Base-by-base conservation (phyloP, 2,329 filamentous ascomycete species). In the Ophiostoma australiae region DNA sequence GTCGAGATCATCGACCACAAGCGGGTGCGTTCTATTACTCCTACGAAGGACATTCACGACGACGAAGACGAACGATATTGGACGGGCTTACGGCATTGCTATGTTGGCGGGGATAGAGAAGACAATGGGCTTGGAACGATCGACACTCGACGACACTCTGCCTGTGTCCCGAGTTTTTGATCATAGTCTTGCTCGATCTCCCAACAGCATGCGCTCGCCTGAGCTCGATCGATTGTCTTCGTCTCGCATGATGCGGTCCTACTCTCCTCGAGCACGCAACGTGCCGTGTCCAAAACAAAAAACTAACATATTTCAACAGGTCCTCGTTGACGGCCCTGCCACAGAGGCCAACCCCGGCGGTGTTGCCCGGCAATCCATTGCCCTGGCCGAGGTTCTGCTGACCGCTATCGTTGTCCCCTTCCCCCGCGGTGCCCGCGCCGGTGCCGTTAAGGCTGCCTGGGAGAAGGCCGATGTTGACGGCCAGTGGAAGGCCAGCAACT, bases 1-100 rank as follows among this genome's bases (percentile, higher is more conserved):
- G 93, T 97, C 84, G 94, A 99, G 90, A 98, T 99, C 84, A 95
- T 99, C 86, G 95, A 99, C 86, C 94, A 99, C 91, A 97, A 97
- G 90, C 93, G 95, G 86, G 95, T 99, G 97, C 82, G 95, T 93
- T 72, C 71, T 58, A 31, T 27, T 23, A n/a, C 11, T 27, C 55
- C 23, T n/a, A 68, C 15, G 35, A 37, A 37, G 31, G 13, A n/a
- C 33, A 17, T 65, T n/a, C 7, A 4, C 33, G 63, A 41, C 35
- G 33, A 39, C 23, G 35, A 39, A n/a, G 63, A 41, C 35, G 13
- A 39, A 23, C 33, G n/a, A 39, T n/a, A 1, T 2, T 33, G 20
- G 35, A 39, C 35, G 20, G 15, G 33, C 41, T 13, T n/a, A 66
- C 20, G 20, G 5, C 7, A n/a, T 4, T 3, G 44, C 44, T 48